Evolutionary conservation across 2,329 filamentous ascomycete species (phyloP).

Genomic region (Colletotrichum trifolii): DNA sequence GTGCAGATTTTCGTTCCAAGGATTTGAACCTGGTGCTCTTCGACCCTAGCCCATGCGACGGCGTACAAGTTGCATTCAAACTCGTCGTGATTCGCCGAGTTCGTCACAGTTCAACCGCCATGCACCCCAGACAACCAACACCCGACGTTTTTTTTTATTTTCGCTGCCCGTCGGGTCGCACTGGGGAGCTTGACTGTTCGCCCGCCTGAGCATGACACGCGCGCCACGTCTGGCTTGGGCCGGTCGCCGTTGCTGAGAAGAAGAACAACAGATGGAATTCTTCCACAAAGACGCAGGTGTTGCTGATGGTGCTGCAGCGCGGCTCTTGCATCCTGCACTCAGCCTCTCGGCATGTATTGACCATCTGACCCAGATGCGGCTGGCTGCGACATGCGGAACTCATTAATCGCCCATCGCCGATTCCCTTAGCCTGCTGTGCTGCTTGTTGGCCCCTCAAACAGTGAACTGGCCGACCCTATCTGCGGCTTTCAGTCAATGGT

Average conservation of each 20-base stretch:
- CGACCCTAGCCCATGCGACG: too few relatives aligned
- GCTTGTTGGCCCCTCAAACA: conserved; percentile 28
- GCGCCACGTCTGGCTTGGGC: too few relatives aligned
- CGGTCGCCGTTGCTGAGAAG: too few relatives aligned
- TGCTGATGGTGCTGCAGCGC: conserved; percentile 26
- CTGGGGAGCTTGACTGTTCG: neutral
- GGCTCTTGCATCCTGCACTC: conserved; percentile 27
- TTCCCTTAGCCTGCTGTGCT: conserved; percentile 30
- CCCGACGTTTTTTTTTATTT: neutral
- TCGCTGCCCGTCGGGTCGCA: neutral
- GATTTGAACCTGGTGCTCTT: too few relatives aligned
- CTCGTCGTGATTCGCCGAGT: too few relatives aligned
- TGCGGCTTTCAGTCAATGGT: conserved; percentile 11
- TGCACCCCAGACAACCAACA: conserved; percentile 12
- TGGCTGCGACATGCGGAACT: conserved; percentile 29
- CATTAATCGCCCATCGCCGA: conserved; percentile 35
- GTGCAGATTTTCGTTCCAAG: too few relatives aligned
- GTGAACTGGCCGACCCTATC: conserved; percentile 13
- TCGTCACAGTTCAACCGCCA: conserved; percentile 9
- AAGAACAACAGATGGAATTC: conserved; percentile 1
- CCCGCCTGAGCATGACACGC: too few relatives aligned
- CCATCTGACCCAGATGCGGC: conserved; percentile 34
- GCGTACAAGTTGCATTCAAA: too few relatives aligned
- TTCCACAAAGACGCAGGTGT: conserved; percentile 3
- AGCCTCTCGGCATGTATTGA: conserved; percentile 25